These are phyloP conservation scores for Dactylellina cionopaga DNA, from an alignment of 2,329 filamentous ascomycete genomes.

Conservation along the genomic window DNA sequence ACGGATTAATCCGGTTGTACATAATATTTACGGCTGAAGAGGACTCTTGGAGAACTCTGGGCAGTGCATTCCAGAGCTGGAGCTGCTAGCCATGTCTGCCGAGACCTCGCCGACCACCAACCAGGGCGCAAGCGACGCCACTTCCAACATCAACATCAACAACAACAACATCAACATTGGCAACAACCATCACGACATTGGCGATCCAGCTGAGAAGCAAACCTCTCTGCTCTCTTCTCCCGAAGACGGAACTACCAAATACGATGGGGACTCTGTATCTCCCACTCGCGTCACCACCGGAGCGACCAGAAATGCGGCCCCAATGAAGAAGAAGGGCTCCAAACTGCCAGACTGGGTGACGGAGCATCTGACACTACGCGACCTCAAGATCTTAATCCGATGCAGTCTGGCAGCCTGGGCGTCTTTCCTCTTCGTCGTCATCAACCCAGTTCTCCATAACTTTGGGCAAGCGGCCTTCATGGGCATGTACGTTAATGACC, in stretches of 20 bases:
- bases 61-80: not conserved
- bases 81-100: slow-evolving; percentile 42
- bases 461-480: slow-evolving; percentile 65
- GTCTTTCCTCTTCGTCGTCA: slow-evolving; percentile 64
- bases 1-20: no score
- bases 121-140: not conserved
- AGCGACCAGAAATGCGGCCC: not conserved
- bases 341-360: slow-evolving; percentile 57
- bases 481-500: slow-evolving; percentile 53
- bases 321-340: slow-evolving; percentile 2
- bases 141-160: not conserved
- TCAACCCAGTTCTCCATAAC: slow-evolving; percentile 61
- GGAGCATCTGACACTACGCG: slow-evolving; percentile 64
- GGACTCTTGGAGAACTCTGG: not conserved
- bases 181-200: not conserved
- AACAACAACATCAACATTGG: not conserved
- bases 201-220: not conserved
- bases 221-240: not conserved
- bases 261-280: not conserved
- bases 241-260: not conserved
- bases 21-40: not conserved
- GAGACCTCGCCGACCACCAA: slow-evolving; percentile 12
- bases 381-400: slow-evolving; percentile 64
- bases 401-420: slow-evolving; percentile 65
- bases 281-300: not conserved